Percentiles rank a stretch among this genome's conserved stretches.
Conservation (phyloP, 257 asterid species). For the Schizonepeta tenuifolia region DNA sequence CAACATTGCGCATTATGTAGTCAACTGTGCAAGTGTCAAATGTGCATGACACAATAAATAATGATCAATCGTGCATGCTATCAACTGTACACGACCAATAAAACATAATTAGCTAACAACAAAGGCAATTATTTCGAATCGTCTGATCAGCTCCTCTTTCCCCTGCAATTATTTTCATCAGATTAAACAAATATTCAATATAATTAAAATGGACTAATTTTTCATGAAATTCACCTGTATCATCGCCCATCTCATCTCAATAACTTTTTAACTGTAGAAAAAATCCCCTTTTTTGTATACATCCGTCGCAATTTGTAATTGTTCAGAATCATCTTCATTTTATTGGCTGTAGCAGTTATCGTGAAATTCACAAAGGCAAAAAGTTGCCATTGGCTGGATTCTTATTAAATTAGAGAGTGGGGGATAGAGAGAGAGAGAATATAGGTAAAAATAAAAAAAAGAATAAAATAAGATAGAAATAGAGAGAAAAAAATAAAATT, state of each 20-base stretch:
- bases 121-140: too few relatives aligned
- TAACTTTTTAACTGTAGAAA: constrained; percentile 38
- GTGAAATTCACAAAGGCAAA: constrained; percentile 66
- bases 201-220: too few relatives aligned
- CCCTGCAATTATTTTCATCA: constrained; percentile 36
- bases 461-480: not conserved
- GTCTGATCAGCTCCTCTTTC: not conserved
- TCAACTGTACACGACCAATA: too few relatives aligned
- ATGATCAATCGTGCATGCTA: too few relatives aligned
- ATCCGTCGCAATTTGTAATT: constrained; percentile 38
- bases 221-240: constrained; percentile 46
- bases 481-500: not conserved
- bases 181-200: not conserved
- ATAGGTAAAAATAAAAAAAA: too few relatives aligned
- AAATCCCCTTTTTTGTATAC: not conserved
- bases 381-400: constrained; percentile 30
- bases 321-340: constrained; percentile 30
- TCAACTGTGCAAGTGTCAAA: too few relatives aligned
- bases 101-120: too few relatives aligned
- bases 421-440: not conserved
- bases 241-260: constrained; percentile 52
- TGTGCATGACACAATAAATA: too few relatives aligned
- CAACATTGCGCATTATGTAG: too few relatives aligned
- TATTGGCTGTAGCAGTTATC: constrained; percentile 29
- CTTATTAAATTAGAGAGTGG: too few relatives aligned